A percentile compares a stretch with the other conserved stretches of the same genome.
Evolutionary conservation across 192 early-diverging fungal genomes (phyloP).

Genomic region (Nowakowskiella sp.): DNA sequence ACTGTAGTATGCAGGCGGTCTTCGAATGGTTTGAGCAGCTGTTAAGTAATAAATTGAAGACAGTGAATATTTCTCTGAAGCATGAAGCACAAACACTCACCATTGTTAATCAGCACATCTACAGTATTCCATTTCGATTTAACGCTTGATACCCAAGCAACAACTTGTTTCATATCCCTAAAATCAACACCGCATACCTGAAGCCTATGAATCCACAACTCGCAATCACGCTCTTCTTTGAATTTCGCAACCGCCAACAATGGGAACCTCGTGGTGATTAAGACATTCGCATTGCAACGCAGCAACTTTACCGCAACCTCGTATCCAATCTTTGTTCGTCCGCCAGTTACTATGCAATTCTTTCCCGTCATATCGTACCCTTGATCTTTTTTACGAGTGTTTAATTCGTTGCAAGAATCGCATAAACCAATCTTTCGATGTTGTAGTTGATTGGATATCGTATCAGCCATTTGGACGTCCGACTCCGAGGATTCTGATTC

Average conservation of each 20-base stretch:
- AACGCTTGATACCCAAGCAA: not conserved
- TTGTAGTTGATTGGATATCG: not conserved
- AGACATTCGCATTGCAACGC: slow-evolving; percentile 16
- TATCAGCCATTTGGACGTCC: slow-evolving; percentile 4
- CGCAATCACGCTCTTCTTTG: not conserved
- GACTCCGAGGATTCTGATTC: not conserved
- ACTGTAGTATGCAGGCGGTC: slow-evolving; percentile 10
- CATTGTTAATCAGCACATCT: slow-evolving; percentile 13
- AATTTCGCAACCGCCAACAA: slow-evolving; percentile 11
- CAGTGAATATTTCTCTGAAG: too few species aligned
- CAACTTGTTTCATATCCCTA: slow-evolving; percentile 4
- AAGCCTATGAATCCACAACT: slow-evolving; percentile 5
- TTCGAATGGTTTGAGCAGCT: slow-evolving; percentile 15
- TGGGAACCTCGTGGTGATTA: slow-evolving; percentile 26
- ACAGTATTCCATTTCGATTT: not conserved
- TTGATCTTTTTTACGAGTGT: slow-evolving; percentile 9
- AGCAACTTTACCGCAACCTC: slow-evolving; percentile 17
- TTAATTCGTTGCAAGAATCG: slow-evolving; percentile 10
- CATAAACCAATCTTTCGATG: slow-evolving; percentile 16
- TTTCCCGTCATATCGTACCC: slow-evolving; percentile 14
- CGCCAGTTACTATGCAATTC: slow-evolving; percentile 18
- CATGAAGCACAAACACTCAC: too few species aligned
- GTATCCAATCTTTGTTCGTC: slow-evolving; percentile 17
- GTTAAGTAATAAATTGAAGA: too few species aligned
- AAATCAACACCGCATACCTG: slow-evolving; percentile 11